Evolutionary conservation across 2,329 filamentous ascomycete genomes (phyloP).

Genomic region (Cladosporium halotolerans): DNA sequence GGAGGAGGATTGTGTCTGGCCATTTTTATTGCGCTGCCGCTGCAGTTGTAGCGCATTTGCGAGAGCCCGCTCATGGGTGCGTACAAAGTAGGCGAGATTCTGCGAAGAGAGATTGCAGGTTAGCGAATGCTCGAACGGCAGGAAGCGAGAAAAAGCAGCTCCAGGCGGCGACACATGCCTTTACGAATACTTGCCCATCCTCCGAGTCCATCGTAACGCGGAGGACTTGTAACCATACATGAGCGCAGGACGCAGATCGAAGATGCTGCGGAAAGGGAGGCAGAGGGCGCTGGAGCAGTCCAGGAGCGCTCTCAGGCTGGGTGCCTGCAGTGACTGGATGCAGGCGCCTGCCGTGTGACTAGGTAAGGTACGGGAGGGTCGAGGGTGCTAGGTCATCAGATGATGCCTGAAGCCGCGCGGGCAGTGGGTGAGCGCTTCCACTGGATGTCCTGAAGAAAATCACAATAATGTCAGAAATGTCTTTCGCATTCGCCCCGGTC

Average conservation of each 20-base stretch:
- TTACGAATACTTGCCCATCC: slow-evolving; percentile 85
- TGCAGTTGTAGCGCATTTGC: slow-evolving; percentile 90
- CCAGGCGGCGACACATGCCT: slow-evolving; percentile 49
- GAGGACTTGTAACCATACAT: slow-evolving; percentile 20
- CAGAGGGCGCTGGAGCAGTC: slow-evolving; percentile 1
- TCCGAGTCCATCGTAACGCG: slow-evolving; percentile 65
- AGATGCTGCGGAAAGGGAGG: slow-evolving; percentile 6
- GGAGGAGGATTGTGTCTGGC: slow-evolving; percentile 34
- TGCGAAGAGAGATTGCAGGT: slow-evolving; percentile 33
- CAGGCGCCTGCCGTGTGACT: slow-evolving; percentile 10
- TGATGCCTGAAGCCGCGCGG: slow-evolving; percentile 6
- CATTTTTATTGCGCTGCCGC: slow-evolving; percentile 64
- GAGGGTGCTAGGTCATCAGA: slow-evolving; percentile 10
- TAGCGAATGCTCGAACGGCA: not conserved
- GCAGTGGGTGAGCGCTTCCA: not conserved
- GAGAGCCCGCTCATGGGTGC: slow-evolving; percentile 92
- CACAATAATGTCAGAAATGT: not conserved
- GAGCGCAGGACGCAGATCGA: slow-evolving; percentile 11
- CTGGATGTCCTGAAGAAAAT: not conserved
- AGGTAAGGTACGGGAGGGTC: not conserved
- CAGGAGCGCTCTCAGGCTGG: slow-evolving; percentile 1
- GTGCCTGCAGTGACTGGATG: not conserved
- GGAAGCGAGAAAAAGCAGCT: not conserved
- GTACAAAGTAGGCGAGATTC: slow-evolving; percentile 94
- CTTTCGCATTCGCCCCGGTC: slow-evolving; percentile 4